A percentile compares a stretch with the other conserved stretches of the same genome.
phyloP scores from a whole-genome alignment of 345 rosid species.

The Zanthoxylum bungeanum region DNA sequence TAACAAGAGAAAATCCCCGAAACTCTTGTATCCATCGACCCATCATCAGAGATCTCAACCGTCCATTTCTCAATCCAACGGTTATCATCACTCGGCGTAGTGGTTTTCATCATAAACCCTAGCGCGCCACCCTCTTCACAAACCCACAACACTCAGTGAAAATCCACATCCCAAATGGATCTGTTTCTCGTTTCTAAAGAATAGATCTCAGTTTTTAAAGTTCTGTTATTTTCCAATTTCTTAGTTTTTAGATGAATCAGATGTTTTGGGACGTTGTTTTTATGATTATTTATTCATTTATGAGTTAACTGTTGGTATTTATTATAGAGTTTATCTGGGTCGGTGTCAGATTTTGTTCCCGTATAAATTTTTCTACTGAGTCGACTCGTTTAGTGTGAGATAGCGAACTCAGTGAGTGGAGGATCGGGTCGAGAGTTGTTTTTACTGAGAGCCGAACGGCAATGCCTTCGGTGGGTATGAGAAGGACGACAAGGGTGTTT shows the following conservation, averaged over 20 bases:
- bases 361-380: not conserved
- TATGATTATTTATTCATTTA: not conserved
- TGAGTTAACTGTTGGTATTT: not conserved
- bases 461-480: slow-evolving; percentile 89
- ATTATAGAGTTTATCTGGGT: too few relatives aligned
- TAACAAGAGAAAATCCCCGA: not conserved
- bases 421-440: slow-evolving; percentile 20
- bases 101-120: slow-evolving; percentile 43
- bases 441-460: slow-evolving; percentile 27
- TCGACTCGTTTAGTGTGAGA: slow-evolving; percentile 4
- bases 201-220: not conserved
- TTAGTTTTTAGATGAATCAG: not conserved
- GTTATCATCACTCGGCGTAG: slow-evolving; percentile 19
- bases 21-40: slow-evolving; percentile 26
- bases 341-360: not conserved
- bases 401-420: slow-evolving; percentile 12
- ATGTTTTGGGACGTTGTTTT: not conserved
- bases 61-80: slow-evolving; percentile 35
- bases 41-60: slow-evolving; percentile 34
- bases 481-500: slow-evolving; percentile 70
- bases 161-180: slow-evolving; percentile 17
- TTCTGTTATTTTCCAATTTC: not conserved
- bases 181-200: slow-evolving; percentile 14
- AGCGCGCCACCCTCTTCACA: too few relatives aligned
- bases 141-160: too few relatives aligned